Evolutionary conservation across 495 filamentous ascomycete genomes (phyloP).

Genomic region (Echria macrotheca): DNA sequence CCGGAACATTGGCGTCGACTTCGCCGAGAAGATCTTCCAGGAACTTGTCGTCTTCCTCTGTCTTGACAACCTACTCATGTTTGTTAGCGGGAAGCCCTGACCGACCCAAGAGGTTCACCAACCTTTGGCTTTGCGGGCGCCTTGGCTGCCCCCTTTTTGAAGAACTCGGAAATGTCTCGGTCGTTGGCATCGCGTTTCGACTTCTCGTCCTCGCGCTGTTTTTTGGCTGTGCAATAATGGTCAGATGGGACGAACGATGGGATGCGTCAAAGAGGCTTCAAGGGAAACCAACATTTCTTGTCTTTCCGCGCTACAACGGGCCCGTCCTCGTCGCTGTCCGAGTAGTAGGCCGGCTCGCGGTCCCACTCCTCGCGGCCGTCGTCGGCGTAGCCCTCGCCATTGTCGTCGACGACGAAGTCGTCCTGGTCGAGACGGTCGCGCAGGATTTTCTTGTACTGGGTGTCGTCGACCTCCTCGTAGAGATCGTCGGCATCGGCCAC

Average conservation of each 20-base stretch:
- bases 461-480: constrained; percentile 96
- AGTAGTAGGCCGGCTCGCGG: constrained; percentile 56
- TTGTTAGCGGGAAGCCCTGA: neutral
- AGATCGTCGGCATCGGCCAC: constrained; percentile 77
- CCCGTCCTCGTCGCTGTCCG: constrained; percentile 65
- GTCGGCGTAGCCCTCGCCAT: constrained; percentile 90
- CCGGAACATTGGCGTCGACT: constrained; percentile 76
- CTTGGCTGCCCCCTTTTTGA: constrained; percentile 65
- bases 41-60: constrained; percentile 82
- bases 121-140: constrained; percentile 77
- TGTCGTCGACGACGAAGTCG: constrained; percentile 95
- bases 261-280: neutral
- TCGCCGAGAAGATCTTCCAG: constrained; percentile 79
- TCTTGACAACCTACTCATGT: constrained; percentile 51
- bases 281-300: constrained; percentile 30
- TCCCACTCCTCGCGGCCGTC: constrained; percentile 98
- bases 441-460: constrained; percentile 94
- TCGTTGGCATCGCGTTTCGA: constrained; percentile 81
- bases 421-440: constrained; percentile 84
- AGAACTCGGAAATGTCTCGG: constrained; percentile 88
- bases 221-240: constrained; percentile 54
- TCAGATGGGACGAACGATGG: neutral
- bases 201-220: constrained; percentile 84
- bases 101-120: constrained; percentile 14
- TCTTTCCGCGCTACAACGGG: constrained; percentile 44